Conservation (phyloP, 495 filamentous ascomycete genomes). For the Margaritispora aquatica region DNA sequence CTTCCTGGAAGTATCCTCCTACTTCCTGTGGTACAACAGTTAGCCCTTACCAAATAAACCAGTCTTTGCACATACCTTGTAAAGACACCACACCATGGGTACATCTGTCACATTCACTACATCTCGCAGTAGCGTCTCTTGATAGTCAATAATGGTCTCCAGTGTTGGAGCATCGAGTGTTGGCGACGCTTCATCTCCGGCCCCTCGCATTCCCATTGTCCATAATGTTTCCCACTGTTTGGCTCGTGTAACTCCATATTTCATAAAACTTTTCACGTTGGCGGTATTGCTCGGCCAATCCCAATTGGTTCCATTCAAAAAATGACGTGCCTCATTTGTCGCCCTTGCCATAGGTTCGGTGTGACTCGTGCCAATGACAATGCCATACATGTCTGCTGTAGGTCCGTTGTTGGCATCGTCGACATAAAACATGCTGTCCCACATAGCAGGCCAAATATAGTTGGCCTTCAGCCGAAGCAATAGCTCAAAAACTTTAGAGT, state of each 20-base stretch:
- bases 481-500: conserved; percentile 63
- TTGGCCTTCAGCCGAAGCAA: conserved; percentile 62
- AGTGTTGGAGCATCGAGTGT: conserved; percentile 54
- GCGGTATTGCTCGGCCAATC: conserved; percentile 58
- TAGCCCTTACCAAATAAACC: too few relatives aligned
- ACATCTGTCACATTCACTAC: too few relatives aligned
- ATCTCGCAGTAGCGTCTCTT: too few relatives aligned
- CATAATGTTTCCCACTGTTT: conserved; percentile 55
- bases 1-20: too few relatives aligned
- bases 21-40: too few relatives aligned
- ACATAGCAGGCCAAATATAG: conserved; percentile 68
- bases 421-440: conserved; percentile 49
- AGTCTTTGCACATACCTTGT: too few relatives aligned
- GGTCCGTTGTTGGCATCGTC: conserved; percentile 61
- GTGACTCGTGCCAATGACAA: conserved; percentile 64
- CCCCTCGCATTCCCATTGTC: conserved; percentile 69
- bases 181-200: conserved; percentile 52
- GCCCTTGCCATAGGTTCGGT: conserved; percentile 66
- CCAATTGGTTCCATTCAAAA: conserved; percentile 52
- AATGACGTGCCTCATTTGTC: conserved; percentile 55
- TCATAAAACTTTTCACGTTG: conserved; percentile 58
- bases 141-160: too few relatives aligned
- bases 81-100: too few relatives aligned
- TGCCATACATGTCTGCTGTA: conserved; percentile 61
- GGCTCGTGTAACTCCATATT: conserved; percentile 54